Evolutionary conservation across 2,329 filamentous ascomycete genomes (phyloP).

Genomic region (Aspergillus eucalypticola): DNA sequence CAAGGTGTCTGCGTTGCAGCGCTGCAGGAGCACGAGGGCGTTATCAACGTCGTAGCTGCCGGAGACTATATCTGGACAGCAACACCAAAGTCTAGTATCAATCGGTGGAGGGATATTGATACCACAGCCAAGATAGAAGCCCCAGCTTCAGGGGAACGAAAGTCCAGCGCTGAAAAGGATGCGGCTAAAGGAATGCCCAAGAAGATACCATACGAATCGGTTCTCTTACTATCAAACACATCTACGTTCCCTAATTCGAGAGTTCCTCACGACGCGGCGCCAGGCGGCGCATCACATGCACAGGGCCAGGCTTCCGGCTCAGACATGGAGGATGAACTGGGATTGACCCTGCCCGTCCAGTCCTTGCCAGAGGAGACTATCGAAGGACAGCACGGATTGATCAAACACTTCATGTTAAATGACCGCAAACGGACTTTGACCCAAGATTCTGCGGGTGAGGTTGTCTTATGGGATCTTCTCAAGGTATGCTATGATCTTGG

Average conservation of each 20-base stretch:
- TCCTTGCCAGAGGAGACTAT: constrained; percentile 76
- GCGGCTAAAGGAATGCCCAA: constrained; percentile 22
- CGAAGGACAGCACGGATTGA: constrained; percentile 90
- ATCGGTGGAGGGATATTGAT: constrained; percentile 85
- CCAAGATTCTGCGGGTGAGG: constrained; percentile 90
- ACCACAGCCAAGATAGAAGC: constrained; percentile 68
- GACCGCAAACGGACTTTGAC: constrained; percentile 88
- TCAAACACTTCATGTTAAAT: constrained; percentile 90
- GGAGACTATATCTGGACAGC: constrained; percentile 86
- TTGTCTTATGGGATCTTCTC: constrained; percentile 91
- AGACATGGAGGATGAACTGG: constrained; percentile 52
- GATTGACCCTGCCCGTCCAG: constrained; percentile 63
- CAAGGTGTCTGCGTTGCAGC: constrained; percentile 89
- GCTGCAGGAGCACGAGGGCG: constrained; percentile 81
- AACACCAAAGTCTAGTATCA: constrained; percentile 86
- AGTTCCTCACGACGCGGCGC: constrained; percentile 58
- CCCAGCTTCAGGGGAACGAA: constrained; percentile 41
- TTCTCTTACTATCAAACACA: constrained; percentile 81
- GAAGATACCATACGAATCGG: constrained; percentile 73
- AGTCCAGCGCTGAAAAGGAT: constrained; percentile 16
- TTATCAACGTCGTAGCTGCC: constrained; percentile 60
- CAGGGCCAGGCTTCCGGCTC: constrained; percentile 60
- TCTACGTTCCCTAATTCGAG: constrained; percentile 68
- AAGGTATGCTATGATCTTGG: constrained; percentile 55
- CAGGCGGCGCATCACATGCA: constrained; percentile 50